Percentiles rank a stretch among this genome's conserved stretches.
Conservation (phyloP, 1,139 yeast species). For the Blastobotrys buckinghamii region DNA sequence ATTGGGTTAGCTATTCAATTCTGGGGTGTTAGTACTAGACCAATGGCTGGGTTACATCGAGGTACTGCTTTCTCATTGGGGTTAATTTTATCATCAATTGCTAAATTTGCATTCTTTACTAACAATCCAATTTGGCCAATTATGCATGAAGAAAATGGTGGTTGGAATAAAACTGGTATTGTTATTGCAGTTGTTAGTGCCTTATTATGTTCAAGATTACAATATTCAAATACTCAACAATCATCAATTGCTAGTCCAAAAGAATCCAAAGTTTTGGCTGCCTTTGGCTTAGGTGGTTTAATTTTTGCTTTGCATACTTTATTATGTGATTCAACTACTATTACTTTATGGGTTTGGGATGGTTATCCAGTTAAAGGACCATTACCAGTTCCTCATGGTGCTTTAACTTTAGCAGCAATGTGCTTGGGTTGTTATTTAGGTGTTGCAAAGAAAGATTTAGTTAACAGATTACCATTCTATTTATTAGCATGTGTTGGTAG, state of each 20-base stretch:
- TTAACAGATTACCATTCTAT: conserved; percentile 25
- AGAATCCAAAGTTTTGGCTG: conserved; percentile 41
- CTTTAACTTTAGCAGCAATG: conserved; percentile 53
- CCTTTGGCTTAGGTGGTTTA: conserved; percentile 72
- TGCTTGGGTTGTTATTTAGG: conserved; percentile 52
- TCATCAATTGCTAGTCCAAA: conserved; percentile 25
- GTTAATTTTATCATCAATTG: conserved; percentile 60
- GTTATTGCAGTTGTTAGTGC: conserved; percentile 62
- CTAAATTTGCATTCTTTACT: conserved; percentile 71
- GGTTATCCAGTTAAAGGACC: conserved; percentile 90
- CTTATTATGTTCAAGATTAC: conserved; percentile 42
- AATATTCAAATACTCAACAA: conserved; percentile 22
- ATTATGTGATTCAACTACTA: conserved; percentile 76
- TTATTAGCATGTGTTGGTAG: conserved; percentile 47
- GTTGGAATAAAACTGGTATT: conserved; percentile 71
- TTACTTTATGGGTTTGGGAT: conserved; percentile 90
- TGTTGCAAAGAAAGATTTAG: conserved; percentile 26
- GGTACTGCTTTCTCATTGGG: conserved; percentile 66
- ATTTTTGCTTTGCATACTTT: conserved; percentile 69
- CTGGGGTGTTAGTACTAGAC: conserved; percentile 39
- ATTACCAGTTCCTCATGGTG: conserved; percentile 81
- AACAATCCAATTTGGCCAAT: conserved; percentile 97
- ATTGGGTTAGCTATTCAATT: conserved; percentile 60
- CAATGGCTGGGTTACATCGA: conserved; percentile 45
- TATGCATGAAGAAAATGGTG: conserved; percentile 81